Evolutionary conservation across 2,329 filamentous ascomycete species (phyloP), one percentile per base, ranked within the genome.

Genomic region (Cercospora berteroae): DNA sequence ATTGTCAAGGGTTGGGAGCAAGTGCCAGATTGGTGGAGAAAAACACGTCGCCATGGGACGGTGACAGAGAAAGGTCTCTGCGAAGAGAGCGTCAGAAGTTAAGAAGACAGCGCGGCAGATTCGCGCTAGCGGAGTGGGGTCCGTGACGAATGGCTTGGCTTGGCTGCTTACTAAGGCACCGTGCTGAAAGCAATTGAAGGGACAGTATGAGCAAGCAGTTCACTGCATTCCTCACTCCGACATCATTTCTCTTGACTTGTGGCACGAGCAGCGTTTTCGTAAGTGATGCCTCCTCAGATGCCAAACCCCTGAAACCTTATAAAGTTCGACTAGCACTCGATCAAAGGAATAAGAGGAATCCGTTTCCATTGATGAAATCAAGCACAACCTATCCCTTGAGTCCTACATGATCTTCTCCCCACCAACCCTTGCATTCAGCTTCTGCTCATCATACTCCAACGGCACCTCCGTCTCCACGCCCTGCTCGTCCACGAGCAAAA

Each of bases 391-490:
- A 25, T 27, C 23, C 18, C 6, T 29, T 6, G 13, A 27, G 4
- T 27, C 27, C 25, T 57, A 57, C 20, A 48, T 64, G 1, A 58
- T 52, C 61, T 57, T 57, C 23, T 58, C 52, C 6, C 31, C 61
- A 25, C 50, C 23, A 0, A 64, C 50, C 52, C 70, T 71, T 10
- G 79, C 80, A 72, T 82, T 78, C 71, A 81, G 75, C 18, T 39
- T 70, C 33, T 67, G 52, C 59, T 78, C 75, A 71, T 81, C 10
- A 78, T 72, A 67, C 23, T 76, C 69, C 1, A 82, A 78, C 44
- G 77, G 65, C 20, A 77, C 78, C 69, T 81, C 79, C 20, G 48
- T 61, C 33, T 71, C 70, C 50, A 85, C 68, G 20, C 77, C 78
- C 70, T 78, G 39, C 60, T 63, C 65, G 50, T 63, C 60, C 36